Evolutionary conservation across 768 basidiomycete genomes (phyloP).

Genomic region (Collybiopsis confluens): DNA sequence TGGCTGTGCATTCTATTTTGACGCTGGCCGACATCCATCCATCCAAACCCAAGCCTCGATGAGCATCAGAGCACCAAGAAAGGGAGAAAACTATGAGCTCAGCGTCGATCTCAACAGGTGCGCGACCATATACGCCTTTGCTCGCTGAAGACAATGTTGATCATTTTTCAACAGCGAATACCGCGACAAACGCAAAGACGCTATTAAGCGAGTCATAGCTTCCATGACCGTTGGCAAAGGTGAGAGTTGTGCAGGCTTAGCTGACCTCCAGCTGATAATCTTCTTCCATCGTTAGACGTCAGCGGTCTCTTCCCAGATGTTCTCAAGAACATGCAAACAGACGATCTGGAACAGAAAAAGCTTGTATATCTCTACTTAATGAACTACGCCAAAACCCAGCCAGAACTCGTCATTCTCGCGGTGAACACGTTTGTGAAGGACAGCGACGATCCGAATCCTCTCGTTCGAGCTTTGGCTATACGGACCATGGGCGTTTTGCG

Average conservation of each 20-base stretch:
- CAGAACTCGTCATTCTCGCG: conserved; percentile 96
- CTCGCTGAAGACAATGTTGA: no score
- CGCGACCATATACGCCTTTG: no score
- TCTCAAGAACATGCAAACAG: conserved; percentile 99
- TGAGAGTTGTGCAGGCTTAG: conserved; percentile 21
- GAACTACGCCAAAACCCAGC: conserved; percentile 99
- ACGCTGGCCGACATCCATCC: not conserved
- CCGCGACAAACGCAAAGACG: conserved; percentile 93
- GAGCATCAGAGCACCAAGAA: conserved; percentile 54
- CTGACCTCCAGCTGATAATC: not conserved
- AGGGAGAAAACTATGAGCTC: conserved; percentile 97
- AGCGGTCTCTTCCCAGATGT: conserved; percentile 97
- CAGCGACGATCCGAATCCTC: conserved; percentile 93
- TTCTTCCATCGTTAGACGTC: conserved; percentile 50
- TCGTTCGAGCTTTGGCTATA: conserved; percentile 93
- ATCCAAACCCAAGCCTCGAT: conserved; percentile 14
- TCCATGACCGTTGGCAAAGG: conserved; percentile 99
- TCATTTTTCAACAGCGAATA: conserved; percentile 92
- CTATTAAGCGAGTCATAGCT: conserved; percentile 95
- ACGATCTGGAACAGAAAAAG: conserved; percentile 99
- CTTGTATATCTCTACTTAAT: conserved; percentile 99
- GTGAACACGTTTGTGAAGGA: conserved; percentile 99
- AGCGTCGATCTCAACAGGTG: conserved; percentile 80
- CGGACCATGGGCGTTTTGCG: conserved; percentile 97
- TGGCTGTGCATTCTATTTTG: not conserved